Evolutionary conservation across 2,329 filamentous ascomycete species (phyloP), one percentile per base, ranked within the genome.

Genomic region (Tolypocladium ophioglossoides): DNA sequence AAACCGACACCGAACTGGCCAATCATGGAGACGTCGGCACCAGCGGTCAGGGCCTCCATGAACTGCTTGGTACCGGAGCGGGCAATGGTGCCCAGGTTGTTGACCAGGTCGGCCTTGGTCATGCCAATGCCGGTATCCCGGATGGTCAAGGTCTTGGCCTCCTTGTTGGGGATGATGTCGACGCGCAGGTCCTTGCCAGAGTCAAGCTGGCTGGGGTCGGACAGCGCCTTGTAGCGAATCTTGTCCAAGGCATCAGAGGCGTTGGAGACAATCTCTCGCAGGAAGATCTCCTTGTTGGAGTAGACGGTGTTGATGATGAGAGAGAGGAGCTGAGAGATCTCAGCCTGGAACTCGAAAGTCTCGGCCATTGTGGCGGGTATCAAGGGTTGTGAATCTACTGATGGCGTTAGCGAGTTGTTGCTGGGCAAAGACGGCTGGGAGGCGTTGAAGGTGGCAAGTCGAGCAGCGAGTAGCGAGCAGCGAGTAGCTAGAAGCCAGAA

Each of bases 301-400:
- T 97, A 99, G 80, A 99, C 94, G 64, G 94, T 97, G 89, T 99
- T 99, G 85, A 99, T 99, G 79, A 99, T 99, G 74, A 99, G 89
- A 66, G 87, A 91, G 73, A 99, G 88, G 64, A 99, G 89, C 89
- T 99, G 94, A 88, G 92, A 97, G 74, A 99, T 99, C 89, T 99
- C 94, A 87, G 94, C 94, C 87, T 99, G 94, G 83, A 97, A 99
- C 87, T 97, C 92, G 80, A 99, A 99, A 66, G 91, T 96, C 82
- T 97, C 91, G 76, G 90, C 77, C 89, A 95, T 96, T 74, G 73
- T 88, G 76, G 70, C 70, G 74, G 72, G 65, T 72, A 72, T 71
- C 66, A 68, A 68, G 35, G 54, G 55, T 61, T 60, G 63, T 65
- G 24, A 35, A n/a, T 41, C 40, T 24, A 27, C 10, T 6, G n/a